Evolutionary conservation across 208 protist genomes (phyloP), one percentile per base, ranked within the genome.

Genomic region (Novymonas esmeraldas): DNA sequence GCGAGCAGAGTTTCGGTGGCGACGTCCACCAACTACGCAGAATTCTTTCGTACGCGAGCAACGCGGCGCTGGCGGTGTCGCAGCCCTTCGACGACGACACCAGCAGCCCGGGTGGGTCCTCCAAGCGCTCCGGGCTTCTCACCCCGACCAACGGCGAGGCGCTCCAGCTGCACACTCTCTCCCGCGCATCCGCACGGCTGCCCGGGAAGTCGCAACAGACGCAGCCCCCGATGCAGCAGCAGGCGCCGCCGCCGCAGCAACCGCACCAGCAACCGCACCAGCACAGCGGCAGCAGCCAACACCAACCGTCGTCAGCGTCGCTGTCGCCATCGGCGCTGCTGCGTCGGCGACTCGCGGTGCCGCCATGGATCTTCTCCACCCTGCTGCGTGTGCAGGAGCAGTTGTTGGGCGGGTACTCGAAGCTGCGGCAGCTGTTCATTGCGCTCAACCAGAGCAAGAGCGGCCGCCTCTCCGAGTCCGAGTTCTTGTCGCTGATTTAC

Each of bases 281-380:
- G 7, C 36, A 11, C 5, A 41, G 36, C 36, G 11, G 36, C 36
- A 41, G 36, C 36, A 41, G 36, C 36, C 54, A 42, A 28, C 54
- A 41, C 36, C 5, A 14, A 11, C 36, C 36, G 7, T 41, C 36
- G 36, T 41, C 36, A 11, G 5, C 36, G 1, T 22, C 22, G 28
- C 3, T 9, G n/a, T 18, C 44, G 16, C 42, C 20, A 33, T 36
- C 24, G 26, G 54, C 29, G 16, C 38, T 62, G 31, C 20, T 73
- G 31, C 36, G 52, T 41, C 29, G 42, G 52, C 59, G 63, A 0
- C 62, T 78, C 16, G 50, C 50, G 3, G 56, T 76, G 48, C 56
- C 69, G 29, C 77, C 79, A 33, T 93, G 87, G 87, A 46, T 93
- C 2, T 93, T 81, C 64, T 80, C 81, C 10, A 73, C 75, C 3